Evolutionary conservation across 1,139 yeast species (phyloP).

Genomic region (Yamadazyma dushanensis): DNA sequence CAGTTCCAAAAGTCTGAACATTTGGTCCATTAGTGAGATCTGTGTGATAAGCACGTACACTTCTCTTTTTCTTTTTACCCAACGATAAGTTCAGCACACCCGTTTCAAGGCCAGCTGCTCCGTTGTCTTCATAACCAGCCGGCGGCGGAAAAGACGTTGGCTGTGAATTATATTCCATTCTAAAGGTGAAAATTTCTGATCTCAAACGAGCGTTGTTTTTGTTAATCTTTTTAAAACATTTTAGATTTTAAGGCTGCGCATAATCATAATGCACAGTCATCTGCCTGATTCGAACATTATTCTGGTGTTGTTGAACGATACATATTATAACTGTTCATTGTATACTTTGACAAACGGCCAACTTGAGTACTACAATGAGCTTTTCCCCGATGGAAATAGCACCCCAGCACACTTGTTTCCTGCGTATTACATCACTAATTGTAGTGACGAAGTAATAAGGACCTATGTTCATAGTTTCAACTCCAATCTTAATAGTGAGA

Average conservation of each 20-base stretch:
- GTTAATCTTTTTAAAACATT: background rate
- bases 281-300: background rate
- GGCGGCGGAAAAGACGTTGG: background rate
- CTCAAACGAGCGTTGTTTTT: background rate
- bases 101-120: conserved; percentile 1
- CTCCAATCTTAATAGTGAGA: background rate
- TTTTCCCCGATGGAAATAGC: background rate
- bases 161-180: background rate
- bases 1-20: too few relatives aligned
- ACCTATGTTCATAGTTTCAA: conserved; percentile 3
- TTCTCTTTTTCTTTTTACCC: conserved; percentile 33
- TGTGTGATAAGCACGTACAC: conserved; percentile 47
- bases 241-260: background rate
- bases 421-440: conserved; percentile 45
- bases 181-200: background rate
- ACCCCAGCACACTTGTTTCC: conserved; percentile 25
- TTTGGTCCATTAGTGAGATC: too few relatives aligned
- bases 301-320: conserved; percentile 13
- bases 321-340: conserved; percentile 37
- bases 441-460: conserved; percentile 21
- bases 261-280: background rate
- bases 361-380: conserved; percentile 15
- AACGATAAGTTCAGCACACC: conserved; percentile 9
- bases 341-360: conserved; percentile 37
- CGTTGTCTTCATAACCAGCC: background rate